Percentiles rank a stretch among this genome's conserved stretches.
These are phyloP conservation scores for Rhynchospora breviuscula DNA, from an alignment of 176 grass and related monocot genomes.

Conservation along the genomic window DNA sequence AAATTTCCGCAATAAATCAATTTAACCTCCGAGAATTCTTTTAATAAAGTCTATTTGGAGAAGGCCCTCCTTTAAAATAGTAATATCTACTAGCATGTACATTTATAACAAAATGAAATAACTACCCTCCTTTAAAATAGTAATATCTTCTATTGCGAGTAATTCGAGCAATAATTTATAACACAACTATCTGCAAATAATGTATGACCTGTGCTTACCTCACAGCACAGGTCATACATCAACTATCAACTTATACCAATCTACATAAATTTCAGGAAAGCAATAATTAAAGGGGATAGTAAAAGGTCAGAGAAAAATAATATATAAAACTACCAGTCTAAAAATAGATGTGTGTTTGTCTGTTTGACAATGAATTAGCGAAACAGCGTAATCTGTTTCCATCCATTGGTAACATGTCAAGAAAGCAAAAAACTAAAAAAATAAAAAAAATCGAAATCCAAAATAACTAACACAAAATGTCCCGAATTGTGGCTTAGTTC, in stretches of 20 bases:
- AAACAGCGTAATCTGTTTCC: slow-evolving; percentile 21
- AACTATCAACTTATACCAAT: not conserved
- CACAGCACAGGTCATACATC: not conserved
- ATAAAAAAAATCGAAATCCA: slow-evolving; percentile 5
- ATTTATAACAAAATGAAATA: not conserved
- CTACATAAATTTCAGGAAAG: not conserved
- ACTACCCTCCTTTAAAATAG: not conserved
- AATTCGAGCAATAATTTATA: too few relatives aligned
- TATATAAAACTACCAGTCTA: slow-evolving; percentile 17
- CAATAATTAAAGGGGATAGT: not conserved
- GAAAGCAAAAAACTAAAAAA: not conserved
- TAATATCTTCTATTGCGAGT: not conserved
- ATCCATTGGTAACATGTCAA: slow-evolving; percentile 7
- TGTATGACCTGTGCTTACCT: not conserved
- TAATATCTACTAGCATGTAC: not conserved
- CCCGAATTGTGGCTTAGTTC: not conserved
- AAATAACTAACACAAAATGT: not conserved
- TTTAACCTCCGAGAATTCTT: not conserved
- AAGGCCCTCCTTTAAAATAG: not conserved
- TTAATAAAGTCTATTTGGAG: too few relatives aligned
- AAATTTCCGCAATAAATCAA: not conserved
- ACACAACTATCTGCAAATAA: too few relatives aligned
- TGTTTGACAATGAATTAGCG: not conserved
- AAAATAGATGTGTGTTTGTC: slow-evolving; percentile 18
- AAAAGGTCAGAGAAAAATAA: not conserved